phyloP scores from a whole-genome alignment of 2,329 filamentous ascomycete species.

The Coniochaeta sp. region DNA sequence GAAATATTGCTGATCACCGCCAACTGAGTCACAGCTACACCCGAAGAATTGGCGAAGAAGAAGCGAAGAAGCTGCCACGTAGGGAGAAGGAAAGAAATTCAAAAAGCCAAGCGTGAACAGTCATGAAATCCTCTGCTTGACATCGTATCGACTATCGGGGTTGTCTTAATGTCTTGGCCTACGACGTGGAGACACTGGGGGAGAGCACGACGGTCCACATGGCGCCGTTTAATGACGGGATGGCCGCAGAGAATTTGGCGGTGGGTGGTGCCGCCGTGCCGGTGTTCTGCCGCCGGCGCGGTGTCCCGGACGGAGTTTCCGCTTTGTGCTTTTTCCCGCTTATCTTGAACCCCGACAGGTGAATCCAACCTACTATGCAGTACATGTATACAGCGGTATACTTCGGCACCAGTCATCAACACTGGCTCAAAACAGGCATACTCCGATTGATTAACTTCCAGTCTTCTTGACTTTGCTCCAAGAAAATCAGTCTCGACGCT shows the following conservation, averaged over 20 bases:
- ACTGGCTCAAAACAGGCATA: too few relatives aligned
- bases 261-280: background rate
- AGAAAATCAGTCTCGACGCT: background rate
- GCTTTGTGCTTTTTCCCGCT: background rate
- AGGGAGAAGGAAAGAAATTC: background rate
- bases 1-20: background rate
- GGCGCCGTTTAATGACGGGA: background rate
- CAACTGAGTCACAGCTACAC: background rate
- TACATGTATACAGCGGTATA: too few relatives aligned
- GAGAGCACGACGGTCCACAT: background rate
- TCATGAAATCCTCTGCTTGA: background rate
- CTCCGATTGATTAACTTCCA: too few relatives aligned
- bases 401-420: too few relatives aligned
- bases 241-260: background rate
- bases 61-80: background rate
- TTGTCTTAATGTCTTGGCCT: background rate
- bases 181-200: background rate
- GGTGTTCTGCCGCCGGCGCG: conserved; percentile 2
- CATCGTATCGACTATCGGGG: background rate
- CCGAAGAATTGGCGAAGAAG: background rate
- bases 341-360: background rate
- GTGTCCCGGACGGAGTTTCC: background rate
- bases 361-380: background rate
- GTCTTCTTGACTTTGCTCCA: background rate
- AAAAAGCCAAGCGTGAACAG: background rate